Conservation (phyloP, 2,329 filamentous ascomycete species). For the Phyllosticta paracitricarpa region DNA sequence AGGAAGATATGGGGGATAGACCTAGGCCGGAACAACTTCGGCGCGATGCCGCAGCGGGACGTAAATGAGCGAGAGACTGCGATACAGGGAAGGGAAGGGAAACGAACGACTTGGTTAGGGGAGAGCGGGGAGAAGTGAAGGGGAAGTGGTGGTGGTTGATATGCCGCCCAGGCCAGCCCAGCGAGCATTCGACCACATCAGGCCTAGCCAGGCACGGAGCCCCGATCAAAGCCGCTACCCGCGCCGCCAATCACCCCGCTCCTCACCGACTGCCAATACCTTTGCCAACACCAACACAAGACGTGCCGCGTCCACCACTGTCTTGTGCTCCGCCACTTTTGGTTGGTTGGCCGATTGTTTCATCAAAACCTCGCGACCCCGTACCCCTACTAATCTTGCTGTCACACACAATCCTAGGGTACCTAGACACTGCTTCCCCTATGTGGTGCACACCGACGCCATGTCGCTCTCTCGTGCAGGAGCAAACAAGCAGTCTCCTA, state of each 20-base stretch:
- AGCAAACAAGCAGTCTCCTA: background rate
- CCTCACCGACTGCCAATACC: background rate
- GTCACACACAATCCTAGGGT: background rate
- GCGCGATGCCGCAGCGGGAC: background rate
- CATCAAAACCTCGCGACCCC: background rate
- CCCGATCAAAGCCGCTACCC: background rate
- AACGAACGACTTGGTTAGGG: constrained; percentile 10
- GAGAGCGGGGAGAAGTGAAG: background rate
- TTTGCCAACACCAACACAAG: background rate
- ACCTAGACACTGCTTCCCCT: background rate
- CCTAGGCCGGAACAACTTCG: background rate
- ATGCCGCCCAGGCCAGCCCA: background rate
- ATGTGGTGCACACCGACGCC: background rate
- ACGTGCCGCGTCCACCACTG: background rate
- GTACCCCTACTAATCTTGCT: background rate
- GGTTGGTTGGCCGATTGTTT: background rate
- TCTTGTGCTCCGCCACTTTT: background rate
- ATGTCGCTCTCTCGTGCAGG: background rate
- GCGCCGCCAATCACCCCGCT: background rate
- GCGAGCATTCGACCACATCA: background rate
- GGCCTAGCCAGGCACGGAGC: background rate
- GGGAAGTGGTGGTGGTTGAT: background rate
- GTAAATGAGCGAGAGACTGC: background rate
- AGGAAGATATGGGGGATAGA: background rate
- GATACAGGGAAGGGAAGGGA: background rate